These are phyloP conservation scores for Xylaria sp. DNA, from an alignment of 2,329 filamentous ascomycete species.

Conservation along the genomic window DNA sequence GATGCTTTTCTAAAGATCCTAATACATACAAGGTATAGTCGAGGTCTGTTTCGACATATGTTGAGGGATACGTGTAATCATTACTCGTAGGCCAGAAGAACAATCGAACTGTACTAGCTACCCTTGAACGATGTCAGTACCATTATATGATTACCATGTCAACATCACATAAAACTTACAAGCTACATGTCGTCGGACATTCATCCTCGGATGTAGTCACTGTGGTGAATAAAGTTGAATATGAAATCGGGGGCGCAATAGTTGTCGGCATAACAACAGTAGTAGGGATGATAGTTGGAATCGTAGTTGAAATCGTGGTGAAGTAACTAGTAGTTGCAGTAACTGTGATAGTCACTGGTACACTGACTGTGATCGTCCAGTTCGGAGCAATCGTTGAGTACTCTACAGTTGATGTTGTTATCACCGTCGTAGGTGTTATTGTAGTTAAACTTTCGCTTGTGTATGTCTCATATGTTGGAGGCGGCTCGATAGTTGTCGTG, in stretches of 20 bases:
- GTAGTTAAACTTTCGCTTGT: background rate
- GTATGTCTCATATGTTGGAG: background rate
- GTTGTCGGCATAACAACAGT: background rate
- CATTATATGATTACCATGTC: background rate
- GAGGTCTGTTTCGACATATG: background rate
- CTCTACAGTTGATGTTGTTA: background rate
- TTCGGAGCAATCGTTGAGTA: background rate
- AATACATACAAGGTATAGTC: background rate
- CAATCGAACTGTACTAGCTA: background rate
- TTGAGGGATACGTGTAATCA: slow-evolving; percentile 2
- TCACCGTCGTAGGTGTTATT: background rate
- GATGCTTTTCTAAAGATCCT: background rate
- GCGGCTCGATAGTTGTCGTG: background rate
- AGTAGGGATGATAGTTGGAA: background rate
- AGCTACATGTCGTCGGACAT: slow-evolving; percentile 1
- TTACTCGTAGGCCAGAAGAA: background rate
- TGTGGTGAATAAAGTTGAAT: background rate
- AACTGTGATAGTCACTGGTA: background rate
- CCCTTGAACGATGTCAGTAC: background rate
- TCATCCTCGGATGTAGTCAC: background rate
- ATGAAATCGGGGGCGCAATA: background rate
- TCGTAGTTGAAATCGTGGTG: background rate
- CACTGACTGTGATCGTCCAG: background rate
- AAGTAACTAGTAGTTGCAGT: background rate
- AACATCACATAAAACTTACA: background rate